Conservation (phyloP, 169 alveolate species). For the Cryptosporidium tyzzeri region DNA sequence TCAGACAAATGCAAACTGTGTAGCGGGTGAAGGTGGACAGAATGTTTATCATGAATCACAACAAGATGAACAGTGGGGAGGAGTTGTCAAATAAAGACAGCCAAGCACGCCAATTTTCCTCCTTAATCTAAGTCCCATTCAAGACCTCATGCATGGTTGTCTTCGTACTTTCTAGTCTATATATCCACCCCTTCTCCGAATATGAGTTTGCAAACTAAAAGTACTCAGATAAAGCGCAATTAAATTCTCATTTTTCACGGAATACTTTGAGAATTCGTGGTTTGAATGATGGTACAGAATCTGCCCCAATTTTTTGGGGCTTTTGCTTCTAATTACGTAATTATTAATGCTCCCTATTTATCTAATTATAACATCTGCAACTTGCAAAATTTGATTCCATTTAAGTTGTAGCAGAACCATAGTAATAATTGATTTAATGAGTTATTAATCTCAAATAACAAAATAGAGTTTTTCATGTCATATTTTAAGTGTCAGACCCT, state of each 20-base stretch:
- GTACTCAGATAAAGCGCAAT: background rate
- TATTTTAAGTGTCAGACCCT: background rate
- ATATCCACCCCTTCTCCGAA: background rate
- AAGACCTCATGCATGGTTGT: background rate
- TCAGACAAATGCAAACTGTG: slow-evolving; percentile 46
- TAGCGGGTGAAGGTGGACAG: slow-evolving; percentile 23
- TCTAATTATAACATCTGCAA: slow-evolving; percentile 9
- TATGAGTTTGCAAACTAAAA: background rate
- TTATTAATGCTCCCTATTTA: slow-evolving; percentile 20
- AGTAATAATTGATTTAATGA: slow-evolving; percentile 8
- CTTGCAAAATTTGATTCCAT: background rate
- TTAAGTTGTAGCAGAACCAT: background rate
- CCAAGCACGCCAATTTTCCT: background rate
- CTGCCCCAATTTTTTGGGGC: background rate
- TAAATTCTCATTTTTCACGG: background rate
- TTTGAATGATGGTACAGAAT: background rate
- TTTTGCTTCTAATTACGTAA: background rate
- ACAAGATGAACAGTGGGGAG: slow-evolving; percentile 73
- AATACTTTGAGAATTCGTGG: background rate
- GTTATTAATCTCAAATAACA: background rate
- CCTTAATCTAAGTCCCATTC: background rate
- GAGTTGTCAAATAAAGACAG: slow-evolving; percentile 23
- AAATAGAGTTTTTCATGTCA: background rate
- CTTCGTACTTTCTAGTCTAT: background rate
- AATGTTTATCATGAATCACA: slow-evolving; percentile 21